Percentiles rank a stretch among this genome's conserved stretches.
Evolutionary conservation across 2,329 filamentous ascomycete genomes (phyloP).

Genomic region (Didymella sp.): DNA sequence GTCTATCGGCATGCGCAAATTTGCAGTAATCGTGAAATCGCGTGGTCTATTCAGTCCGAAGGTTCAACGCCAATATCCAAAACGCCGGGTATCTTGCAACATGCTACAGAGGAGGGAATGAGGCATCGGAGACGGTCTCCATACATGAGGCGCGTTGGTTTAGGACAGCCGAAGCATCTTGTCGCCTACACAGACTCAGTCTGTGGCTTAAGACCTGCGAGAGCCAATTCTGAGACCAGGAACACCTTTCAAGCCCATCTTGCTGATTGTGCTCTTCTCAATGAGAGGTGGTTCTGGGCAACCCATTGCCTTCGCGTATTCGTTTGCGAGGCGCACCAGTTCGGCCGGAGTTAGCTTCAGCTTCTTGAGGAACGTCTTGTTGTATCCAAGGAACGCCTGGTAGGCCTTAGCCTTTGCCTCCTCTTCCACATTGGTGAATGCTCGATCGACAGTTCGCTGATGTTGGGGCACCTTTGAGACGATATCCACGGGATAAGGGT

Average conservation of each 20-base stretch:
- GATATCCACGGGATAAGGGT: conserved; percentile 57
- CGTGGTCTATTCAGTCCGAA: conserved; percentile 2
- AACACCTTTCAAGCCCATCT: conserved; percentile 58
- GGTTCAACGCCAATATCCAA: conserved; percentile 6
- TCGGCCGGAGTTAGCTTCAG: conserved; percentile 49
- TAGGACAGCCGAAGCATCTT: neutral
- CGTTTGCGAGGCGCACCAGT: conserved; percentile 54
- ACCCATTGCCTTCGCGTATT: conserved; percentile 53
- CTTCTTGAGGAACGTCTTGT: conserved; percentile 55
- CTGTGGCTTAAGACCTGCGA: conserved; percentile 20
- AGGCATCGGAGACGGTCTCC: neutral
- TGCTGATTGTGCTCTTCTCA: conserved; percentile 55
- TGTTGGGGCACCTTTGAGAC: conserved; percentile 44
- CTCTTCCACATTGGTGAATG: conserved; percentile 50
- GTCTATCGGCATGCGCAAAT: conserved; percentile 5
- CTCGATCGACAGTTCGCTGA: conserved; percentile 41
- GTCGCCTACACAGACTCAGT: conserved; percentile 14
- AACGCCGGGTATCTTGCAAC: conserved; percentile 21
- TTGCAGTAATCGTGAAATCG: neutral
- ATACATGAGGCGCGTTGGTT: conserved; percentile 3
- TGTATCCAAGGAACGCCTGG: conserved; percentile 57
- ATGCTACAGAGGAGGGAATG: conserved; percentile 10
- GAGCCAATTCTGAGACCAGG: conserved; percentile 49
- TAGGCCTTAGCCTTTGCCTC: conserved; percentile 54
- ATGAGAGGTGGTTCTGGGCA: conserved; percentile 56